Evolutionary conservation across 371 early-diverging fungal genomes (phyloP), one percentile per base, ranked within the genome.

Genomic region (Blakeslea trispora): DNA sequence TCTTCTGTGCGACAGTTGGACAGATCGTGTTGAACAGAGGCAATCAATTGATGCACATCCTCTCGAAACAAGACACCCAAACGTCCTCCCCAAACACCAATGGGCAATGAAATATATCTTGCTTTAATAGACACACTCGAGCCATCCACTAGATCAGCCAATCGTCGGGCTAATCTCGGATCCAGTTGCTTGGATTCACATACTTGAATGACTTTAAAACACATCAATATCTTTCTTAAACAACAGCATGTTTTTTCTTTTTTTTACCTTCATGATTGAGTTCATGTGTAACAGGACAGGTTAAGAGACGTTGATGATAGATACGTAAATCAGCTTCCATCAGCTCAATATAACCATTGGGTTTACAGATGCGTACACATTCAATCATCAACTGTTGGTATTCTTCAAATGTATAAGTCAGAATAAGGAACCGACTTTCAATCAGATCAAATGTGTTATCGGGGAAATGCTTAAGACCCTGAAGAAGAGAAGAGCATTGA

Each of bases 61-160:
- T 77, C 74, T 32, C 66, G 54, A 47, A 77, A 74, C 57, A 77
- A 62, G 28, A 74, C 69, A 11, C 78, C 78, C 18, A 77, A 44
- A 18, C 68, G 54, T 18, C 78, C 78, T 8, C 71, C 78, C 78
- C 78, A 77, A 19, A 68, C 57, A 9, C 78, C 78, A 19, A 77
- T 24, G 3, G 78, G 78, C 15, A 77, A 42, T 15, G 78, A 77
- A 10, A 61, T 65, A 24, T 77, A 71, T n/a, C 59, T 68, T n/a
- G 49, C 52, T 45, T 70, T 57, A 46, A 9, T 37, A n/a, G 23
- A 50, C 46, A 40, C 46, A 47, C 46, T 22, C 10, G 19, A 37
- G 21, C 55, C 51, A 14, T 53, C 43, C 23, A 72, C 61, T 21
- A 77, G 28, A 44, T 74, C 74, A 18, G 44, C 61, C 39, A 77